A percentile compares a stretch with the other conserved stretches of the same genome.
phyloP scores from a whole-genome alignment of 2,329 filamentous ascomycete genomes.

The Fusarium pseudoanthophilum region DNA sequence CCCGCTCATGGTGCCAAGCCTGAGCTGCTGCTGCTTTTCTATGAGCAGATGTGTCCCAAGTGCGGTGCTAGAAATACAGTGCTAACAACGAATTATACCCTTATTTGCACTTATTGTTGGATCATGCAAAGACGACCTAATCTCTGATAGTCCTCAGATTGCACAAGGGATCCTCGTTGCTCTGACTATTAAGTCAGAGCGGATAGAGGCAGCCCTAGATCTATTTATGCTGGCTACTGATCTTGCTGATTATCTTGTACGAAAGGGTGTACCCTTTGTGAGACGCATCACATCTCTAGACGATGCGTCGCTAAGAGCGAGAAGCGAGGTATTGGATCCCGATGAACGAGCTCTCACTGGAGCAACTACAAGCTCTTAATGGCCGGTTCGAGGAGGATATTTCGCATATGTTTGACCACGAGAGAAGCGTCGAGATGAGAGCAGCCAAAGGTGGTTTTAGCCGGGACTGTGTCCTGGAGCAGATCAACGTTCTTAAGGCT shows the following conservation, averaged over 20 bases:
- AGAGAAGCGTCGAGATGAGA: constrained; percentile 77
- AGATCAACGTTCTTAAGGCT: constrained; percentile 61
- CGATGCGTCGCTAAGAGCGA: constrained; percentile 77
- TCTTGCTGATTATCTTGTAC: constrained; percentile 70
- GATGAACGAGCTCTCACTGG: constrained; percentile 75
- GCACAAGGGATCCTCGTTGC: constrained; percentile 78
- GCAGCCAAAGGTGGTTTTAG: constrained; percentile 77
- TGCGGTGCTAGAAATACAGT: background rate
- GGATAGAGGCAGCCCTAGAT: constrained; percentile 76
- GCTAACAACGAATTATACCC: background rate
- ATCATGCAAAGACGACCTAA: constrained; percentile 73
- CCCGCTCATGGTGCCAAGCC: background rate
- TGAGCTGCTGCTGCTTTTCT: background rate
- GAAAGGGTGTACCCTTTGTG: constrained; percentile 63
- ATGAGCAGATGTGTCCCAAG: background rate
- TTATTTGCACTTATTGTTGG: constrained; percentile 60
- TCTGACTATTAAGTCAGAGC: constrained; percentile 71
- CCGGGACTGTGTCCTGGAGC: constrained; percentile 69
- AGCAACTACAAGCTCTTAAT: constrained; percentile 76
- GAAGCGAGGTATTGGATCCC: constrained; percentile 61
- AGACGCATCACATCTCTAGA: constrained; percentile 82
- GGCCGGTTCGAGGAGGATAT: constrained; percentile 75
- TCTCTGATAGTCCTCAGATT: constrained; percentile 78
- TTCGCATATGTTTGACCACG: constrained; percentile 73
- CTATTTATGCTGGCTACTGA: constrained; percentile 80